Base-by-base conservation (phyloP, 371 early-diverging fungal genomes). In the Zopfochytrium polystomum region DNA sequence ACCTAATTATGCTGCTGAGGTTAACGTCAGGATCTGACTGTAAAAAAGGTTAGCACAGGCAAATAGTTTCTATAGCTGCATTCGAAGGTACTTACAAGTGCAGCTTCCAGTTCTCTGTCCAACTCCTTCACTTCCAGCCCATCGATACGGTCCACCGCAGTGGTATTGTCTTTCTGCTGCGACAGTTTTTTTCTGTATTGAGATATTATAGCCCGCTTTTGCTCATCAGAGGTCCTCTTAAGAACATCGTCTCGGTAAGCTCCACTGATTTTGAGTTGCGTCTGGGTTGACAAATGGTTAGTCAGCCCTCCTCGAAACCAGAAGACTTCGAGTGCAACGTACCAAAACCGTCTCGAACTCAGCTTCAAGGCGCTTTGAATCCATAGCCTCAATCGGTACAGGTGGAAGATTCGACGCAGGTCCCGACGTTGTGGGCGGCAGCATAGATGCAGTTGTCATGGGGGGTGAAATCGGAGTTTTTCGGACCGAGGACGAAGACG, bases 241-340 rank as follows among this genome's bases (percentile, higher is more conserved):
- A n/a, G 47, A 47, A 23, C 47, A 23, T 47, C 47, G 6, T 47
- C 47, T 47, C 47, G 47, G n/a, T 11, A 47, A 6, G 7, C 25
- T 9, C 47, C 47, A 22, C 13, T 13, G 7, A 47, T 47, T 13
- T 11, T 6, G 7, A 47, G 25, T 11, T 7, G 7, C 7, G n/a
- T n/a, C n/a, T n/a, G n/a, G n/a, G n/a, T n/a, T n/a, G n/a, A n/a
- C n/a, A n/a, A n/a, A n/a, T n/a, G n/a, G n/a, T n/a, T n/a, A n/a
- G n/a, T n/a, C n/a, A n/a, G n/a, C n/a, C n/a, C n/a, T 47, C 47
- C 47, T 47, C 7, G 7, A 23, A 23, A 47, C 7, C 11, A 23
- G 22, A 47, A 47, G 18, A 23, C 7, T 6, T 7, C 7, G 22
- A 47, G 22, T 47, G 23, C 11, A 23, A n/a, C 11, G 7, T 47